Evolutionary conservation across 164 flowering plant species (phyloP).

Genomic region (Vitis amurensis): DNA sequence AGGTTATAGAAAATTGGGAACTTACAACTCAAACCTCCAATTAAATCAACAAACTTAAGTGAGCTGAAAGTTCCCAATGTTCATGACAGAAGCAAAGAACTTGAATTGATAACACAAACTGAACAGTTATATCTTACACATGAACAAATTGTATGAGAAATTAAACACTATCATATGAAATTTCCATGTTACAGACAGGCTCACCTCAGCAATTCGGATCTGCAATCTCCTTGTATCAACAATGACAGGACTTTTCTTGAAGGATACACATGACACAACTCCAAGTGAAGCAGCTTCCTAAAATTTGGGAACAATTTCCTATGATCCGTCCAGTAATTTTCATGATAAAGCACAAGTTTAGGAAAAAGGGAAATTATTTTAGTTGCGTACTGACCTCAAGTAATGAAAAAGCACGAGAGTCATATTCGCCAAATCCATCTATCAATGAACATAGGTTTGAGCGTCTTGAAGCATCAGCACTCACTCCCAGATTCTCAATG

Average conservation of each 20-base stretch:
- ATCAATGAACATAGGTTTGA: conserved; percentile 60
- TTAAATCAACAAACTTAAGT: not conserved
- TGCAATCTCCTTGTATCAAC: conserved; percentile 60
- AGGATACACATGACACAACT: conserved; percentile 60
- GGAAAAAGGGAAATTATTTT: not conserved
- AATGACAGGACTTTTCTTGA: conserved; percentile 59
- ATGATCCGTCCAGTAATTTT: not conserved
- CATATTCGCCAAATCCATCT: conserved; percentile 94
- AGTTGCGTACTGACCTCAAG: conserved; percentile 62
- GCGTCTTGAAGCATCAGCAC: conserved; percentile 37
- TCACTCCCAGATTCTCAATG: conserved; percentile 62
- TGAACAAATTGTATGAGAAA: not conserved
- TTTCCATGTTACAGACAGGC: conserved; percentile 6
- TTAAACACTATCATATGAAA: not conserved
- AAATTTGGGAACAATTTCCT: conserved; percentile 2
- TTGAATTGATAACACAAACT: not conserved
- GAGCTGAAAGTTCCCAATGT: not conserved
- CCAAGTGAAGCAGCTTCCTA: conserved; percentile 95
- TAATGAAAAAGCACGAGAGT: conserved; percentile 83
- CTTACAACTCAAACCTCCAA: not conserved
- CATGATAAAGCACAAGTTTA: not conserved
- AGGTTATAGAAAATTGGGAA: not conserved
- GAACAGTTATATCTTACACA: not conserved
- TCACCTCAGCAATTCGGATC: conserved; percentile 66
- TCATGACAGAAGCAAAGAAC: not conserved